These are phyloP conservation scores for Leccinum variicolor DNA, from an alignment of 768 basidiomycete species.

Conservation along the genomic window DNA sequence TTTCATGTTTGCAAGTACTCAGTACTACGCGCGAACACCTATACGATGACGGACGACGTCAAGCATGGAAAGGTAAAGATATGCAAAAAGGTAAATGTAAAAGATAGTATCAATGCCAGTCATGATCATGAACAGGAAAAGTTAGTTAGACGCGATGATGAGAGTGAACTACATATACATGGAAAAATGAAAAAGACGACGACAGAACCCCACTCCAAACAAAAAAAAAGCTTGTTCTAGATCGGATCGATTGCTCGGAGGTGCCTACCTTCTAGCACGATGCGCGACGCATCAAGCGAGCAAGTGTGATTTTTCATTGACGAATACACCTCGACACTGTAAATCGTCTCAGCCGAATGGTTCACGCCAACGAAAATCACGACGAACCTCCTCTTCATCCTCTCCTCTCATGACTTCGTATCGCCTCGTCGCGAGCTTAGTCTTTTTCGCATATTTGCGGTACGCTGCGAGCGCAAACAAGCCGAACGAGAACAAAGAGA, in stretches of 20 bases:
- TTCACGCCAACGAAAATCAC: background rate
- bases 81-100: background rate
- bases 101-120: slow-evolving; percentile 2
- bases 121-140: background rate
- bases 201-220: background rate
- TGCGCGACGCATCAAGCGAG: slow-evolving; percentile 16
- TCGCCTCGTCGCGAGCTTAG: slow-evolving; percentile 11
- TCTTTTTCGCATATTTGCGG: slow-evolving; percentile 3
- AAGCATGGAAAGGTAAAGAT: background rate
- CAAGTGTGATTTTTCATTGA: slow-evolving; percentile 24
- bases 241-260: no score
- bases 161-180: background rate
- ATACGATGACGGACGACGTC: slow-evolving; percentile 1
- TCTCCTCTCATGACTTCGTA: background rate
- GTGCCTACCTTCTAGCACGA: background rate
- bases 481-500: slow-evolving; percentile 12
- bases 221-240: no score
- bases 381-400: slow-evolving; percentile 8
- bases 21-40: slow-evolving; percentile 4
- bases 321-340: slow-evolving; percentile 3
- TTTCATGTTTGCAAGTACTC: slow-evolving; percentile 10
- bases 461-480: slow-evolving; percentile 12
- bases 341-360: background rate
- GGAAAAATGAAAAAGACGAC: background rate
- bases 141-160: background rate